Evolutionary conservation across 192 early-diverging fungal species (phyloP), one percentile per base, ranked within the genome.

Genomic region (Entophlyctis luteolus): DNA sequence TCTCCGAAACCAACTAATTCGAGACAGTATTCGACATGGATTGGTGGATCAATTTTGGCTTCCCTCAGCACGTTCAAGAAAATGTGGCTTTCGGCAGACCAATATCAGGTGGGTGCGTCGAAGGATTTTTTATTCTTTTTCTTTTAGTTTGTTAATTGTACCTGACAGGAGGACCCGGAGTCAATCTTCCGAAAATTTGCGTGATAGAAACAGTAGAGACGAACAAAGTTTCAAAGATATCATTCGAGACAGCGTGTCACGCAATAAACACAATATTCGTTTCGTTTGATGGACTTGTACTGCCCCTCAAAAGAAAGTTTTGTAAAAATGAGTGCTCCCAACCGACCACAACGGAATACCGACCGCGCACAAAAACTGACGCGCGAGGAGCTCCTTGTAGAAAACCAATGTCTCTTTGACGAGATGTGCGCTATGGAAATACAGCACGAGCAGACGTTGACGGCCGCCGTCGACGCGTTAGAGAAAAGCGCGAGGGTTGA

Each of bases 21-120:
- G 42, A 10, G 10, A n/a, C 23, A 71, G 75, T 99, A 95, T 77
- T 91, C 91, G 31, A 98, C 95, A 31, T 99, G 96, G 95, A 95
- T 98, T 68, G 96, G 95, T 55, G 95, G 95, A 0, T 93, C 91
- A 32, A 98, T 99, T 81, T 70, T 98, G 48, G 94, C 93, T 4
- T 91, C 91, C 8, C 84, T 98, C 60, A 92, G 91, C 77, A 93
- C 96, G n/a, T 98, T 98, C 83, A 96, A 95, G 75, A 96, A 94
- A 87, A 96, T 98, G 93, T 99, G 96, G 96, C 87, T 99, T 12
- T 93, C 93, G 3, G 91, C 96, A 48, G 94, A 97, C 75, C 95
- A 99, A 79, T 84, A 78, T 48, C 65, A 66, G 39, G 75, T 71
- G 14, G 31, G 5, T 46, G 38, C 22, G 37, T 67, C 18, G 6